Evolutionary conservation across 1,139 yeast species (phyloP).

Genomic region (Eremothecium coryli): DNA sequence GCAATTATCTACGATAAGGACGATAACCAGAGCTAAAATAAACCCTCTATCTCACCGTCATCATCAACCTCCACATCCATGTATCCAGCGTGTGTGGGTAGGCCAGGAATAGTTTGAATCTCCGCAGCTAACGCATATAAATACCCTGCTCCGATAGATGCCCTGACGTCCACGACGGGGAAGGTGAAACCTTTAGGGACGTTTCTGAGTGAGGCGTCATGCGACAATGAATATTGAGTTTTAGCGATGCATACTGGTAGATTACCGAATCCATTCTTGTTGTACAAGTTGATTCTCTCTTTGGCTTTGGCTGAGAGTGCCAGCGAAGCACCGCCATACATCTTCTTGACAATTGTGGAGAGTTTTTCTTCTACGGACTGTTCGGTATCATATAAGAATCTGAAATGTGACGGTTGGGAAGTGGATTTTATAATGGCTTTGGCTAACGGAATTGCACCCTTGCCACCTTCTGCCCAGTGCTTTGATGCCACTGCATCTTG

Average conservation of each 20-base stretch:
- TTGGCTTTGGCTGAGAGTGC: slow-evolving; percentile 61
- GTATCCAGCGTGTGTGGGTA: slow-evolving; percentile 74
- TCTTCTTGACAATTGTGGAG: slow-evolving; percentile 53
- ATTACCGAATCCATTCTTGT: slow-evolving; percentile 61
- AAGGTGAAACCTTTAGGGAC: slow-evolving; percentile 71
- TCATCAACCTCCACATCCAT: slow-evolving; percentile 78
- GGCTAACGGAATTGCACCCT: slow-evolving; percentile 62
- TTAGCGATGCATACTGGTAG: slow-evolving; percentile 77
- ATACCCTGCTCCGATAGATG: slow-evolving; percentile 78
- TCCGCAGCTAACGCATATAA: slow-evolving; percentile 76
- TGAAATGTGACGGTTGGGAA: slow-evolving; percentile 36
- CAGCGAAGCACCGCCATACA: slow-evolving; percentile 68
- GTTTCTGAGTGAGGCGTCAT: slow-evolving; percentile 73
- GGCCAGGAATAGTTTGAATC: slow-evolving; percentile 77
- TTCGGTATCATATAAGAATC: slow-evolving; percentile 52
- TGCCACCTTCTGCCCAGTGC: slow-evolving; percentile 80
- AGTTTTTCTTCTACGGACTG: slow-evolving; percentile 56
- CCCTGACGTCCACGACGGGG: slow-evolving; percentile 73
- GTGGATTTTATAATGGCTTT: slow-evolving; percentile 59
- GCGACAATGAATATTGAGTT: slow-evolving; percentile 75
- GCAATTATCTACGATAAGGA: too few species aligned
- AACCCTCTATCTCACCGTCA: slow-evolving; percentile 71
- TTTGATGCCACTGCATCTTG: slow-evolving; percentile 63
- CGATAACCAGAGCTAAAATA: too few species aligned
- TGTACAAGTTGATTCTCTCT: slow-evolving; percentile 55